These are phyloP conservation scores for Bryum argenteum DNA, from an alignment of 225 moss, liverwort and hornwort species.

Conservation along the genomic window DNA sequence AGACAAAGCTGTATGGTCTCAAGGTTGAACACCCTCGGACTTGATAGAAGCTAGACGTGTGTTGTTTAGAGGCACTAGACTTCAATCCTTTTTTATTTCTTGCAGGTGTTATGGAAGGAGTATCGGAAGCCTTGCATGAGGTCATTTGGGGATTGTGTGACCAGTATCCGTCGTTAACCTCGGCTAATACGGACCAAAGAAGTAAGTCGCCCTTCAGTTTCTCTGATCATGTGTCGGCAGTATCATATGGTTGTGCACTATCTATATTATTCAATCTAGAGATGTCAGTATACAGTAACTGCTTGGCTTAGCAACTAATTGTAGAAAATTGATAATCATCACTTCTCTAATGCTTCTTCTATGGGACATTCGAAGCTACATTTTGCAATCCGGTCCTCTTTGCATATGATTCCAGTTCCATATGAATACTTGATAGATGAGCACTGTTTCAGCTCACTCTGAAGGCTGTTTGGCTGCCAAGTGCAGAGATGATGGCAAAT, in stretches of 20 bases:
- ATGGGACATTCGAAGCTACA: neutral
- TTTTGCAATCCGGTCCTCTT: neutral
- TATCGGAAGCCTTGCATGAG: neutral
- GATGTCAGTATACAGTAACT: neutral
- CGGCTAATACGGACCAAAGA: neutral
- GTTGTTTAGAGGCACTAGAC: neutral
- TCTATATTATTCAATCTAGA: neutral
- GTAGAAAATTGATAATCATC: neutral
- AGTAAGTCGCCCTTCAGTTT: slow-evolving; percentile 1
- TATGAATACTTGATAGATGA: neutral
- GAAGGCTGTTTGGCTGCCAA: neutral
- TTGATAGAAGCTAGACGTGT: neutral
- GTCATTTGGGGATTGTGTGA: neutral
- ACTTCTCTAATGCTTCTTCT: neutral
- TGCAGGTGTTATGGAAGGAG: neutral
- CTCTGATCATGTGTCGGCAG: neutral
- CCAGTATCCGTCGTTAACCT: neutral
- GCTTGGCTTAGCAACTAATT: neutral
- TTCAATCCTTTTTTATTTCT: neutral
- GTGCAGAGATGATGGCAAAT: slow-evolving; percentile 3
- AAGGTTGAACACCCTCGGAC: neutral
- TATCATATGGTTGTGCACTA: neutral
- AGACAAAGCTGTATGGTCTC: neutral
- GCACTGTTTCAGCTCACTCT: neutral
- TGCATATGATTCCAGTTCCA: neutral